Evolutionary conservation across 2,329 filamentous ascomycete genomes (phyloP), one percentile per base, ranked within the genome.

Genomic region (Dothistroma pini): DNA sequence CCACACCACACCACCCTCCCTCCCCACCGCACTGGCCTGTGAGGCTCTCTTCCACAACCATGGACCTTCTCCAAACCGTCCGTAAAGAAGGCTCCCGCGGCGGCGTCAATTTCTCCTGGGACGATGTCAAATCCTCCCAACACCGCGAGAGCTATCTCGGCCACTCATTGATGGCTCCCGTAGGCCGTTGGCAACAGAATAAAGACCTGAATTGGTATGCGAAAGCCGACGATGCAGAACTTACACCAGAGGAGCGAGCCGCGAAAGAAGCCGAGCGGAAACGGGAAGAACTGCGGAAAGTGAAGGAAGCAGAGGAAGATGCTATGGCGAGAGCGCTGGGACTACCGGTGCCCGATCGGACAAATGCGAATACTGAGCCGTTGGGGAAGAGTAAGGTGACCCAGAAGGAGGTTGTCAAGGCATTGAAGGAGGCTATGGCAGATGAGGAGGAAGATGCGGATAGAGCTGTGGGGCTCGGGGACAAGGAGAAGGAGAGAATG

Each of bases 31-130:
- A 44, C 16, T 14, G 9, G 0, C 9, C 8, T 44, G 41, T 44
- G n/a, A 19, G 41, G 9, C 41, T 4, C 34, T 11, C 4, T 38
- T 11, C 34, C 10, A 38, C 34, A 49, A 77, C 29, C 59, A 97
- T 99, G 95, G 95, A 99, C 83, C 85, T 99, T 58, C 86, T 97
- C 58, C 90, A 93, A 62, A 91, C 90, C 48, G 89, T 99, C 64
- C 91, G 93, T 72, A 97, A 99, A 78, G 93, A 96, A 75, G 86
- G 86, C 64, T 86, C 83, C 64, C 95, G 95, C 68, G 95, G 95
- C 72, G 95, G 95, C 63, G 89, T 89, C 76, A 92, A 97, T 76
- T 99, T 99, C 80, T 93, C 88, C 78, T 97, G 95, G 95, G 90
- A 93, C 67, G 92, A 97, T 69, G 93, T 99, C 72, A 89, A 93